Evolutionary conservation across 2,329 filamentous ascomycete species (phyloP), one percentile per base, ranked within the genome.

Genomic region (Alternaria ventricosa): DNA sequence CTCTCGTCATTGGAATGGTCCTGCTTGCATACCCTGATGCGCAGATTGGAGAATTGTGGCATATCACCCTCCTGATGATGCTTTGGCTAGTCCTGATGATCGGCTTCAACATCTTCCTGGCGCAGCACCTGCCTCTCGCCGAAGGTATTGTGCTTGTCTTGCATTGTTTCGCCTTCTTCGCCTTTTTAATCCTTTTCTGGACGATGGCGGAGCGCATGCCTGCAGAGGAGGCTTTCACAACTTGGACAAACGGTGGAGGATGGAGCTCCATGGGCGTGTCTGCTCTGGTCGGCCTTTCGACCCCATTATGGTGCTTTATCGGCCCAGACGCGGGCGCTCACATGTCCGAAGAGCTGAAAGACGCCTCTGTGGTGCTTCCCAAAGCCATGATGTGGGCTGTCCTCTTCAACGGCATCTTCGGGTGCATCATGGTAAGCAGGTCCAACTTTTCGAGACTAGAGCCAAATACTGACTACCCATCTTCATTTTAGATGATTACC

Each of bases 111-210:
- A 80, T 79, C 10, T 74, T 83, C 28, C 73, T 81, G 7, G 81
- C 81, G 1, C 77, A 76, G 13, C 65, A 80, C 5, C 72, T 86
- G 3, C 84, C 84, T 1, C 69, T 79, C 6, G 72, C 84, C 44
- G 84, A 87, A 68, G 79, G 80, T 28, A 65, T 83, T 12, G 76
- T 83, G 13, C 71, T 85, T 9, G 75, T 83, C 18, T 59, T 86
- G 8, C 84, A 87, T 61, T 73, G 86, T 23, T 70, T 82, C 20
- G 84, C 84, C 4, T 83, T 86, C 66, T 83, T 86, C 65, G 83
- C 80, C 1, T 80, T 85, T 60, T 66, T 86, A 10, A 80, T 85
- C 6, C 49, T 69, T 5, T 68, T 75, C 27, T 71, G 67, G 70
- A 65, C 64, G 3, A 67, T 74, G 56, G 70, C 61, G 1, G 77